A percentile compares a stretch with the other conserved stretches of the same genome.
Evolutionary conservation across 129 eudicot genomes (phyloP).

Genomic region (Centrapalus pauciflorus): DNA sequence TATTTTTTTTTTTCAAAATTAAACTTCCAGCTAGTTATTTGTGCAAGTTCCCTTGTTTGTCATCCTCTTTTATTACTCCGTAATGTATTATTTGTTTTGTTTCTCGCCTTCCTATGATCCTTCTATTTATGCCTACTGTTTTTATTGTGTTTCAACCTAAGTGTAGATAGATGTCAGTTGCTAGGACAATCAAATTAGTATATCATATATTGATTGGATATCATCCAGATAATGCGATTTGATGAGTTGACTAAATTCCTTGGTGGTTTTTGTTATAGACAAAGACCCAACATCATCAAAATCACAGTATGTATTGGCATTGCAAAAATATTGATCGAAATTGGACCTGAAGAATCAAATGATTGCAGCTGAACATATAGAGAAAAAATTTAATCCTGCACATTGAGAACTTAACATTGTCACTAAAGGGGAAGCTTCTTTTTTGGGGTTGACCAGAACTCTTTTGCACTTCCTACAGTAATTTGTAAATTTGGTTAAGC

Average conservation of each 20-base stretch:
- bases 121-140: not conserved
- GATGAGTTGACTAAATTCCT: not conserved
- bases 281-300: not conserved
- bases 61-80: not conserved
- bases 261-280: not conserved
- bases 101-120: not conserved
- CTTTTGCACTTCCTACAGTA: not conserved
- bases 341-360: not conserved
- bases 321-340: not conserved
- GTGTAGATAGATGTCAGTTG: slow-evolving; percentile 5
- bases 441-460: not conserved
- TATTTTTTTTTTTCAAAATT: slow-evolving; percentile 9
- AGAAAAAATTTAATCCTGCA: not conserved
- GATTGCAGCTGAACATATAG: not conserved
- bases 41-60: not conserved
- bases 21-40: slow-evolving; percentile 4
- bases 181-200: not conserved
- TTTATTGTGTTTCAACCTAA: not conserved
- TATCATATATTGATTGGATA: not conserved
- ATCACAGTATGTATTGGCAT: not conserved
- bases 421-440: not conserved
- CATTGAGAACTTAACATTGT: not conserved
- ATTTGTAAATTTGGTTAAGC: not conserved
- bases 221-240: not conserved
- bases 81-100: no score